phyloP scores from a whole-genome alignment of 1,139 yeast species.

The Sporopachydermia cereana region DNA sequence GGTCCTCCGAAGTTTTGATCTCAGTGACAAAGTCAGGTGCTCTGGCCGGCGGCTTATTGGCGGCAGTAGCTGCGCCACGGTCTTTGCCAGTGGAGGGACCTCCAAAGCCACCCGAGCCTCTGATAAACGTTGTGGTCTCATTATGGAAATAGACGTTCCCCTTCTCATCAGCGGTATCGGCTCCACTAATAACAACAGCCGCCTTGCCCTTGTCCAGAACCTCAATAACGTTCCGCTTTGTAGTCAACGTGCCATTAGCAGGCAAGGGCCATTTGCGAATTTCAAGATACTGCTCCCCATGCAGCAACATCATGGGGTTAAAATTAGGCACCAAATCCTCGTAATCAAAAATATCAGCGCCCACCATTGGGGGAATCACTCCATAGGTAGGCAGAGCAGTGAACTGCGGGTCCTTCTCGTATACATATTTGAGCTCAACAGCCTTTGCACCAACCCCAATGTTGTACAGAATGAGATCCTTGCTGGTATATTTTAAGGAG shows the following conservation, averaged over 20 bases:
- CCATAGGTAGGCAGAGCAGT: constrained; percentile 91
- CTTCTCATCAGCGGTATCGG: constrained; percentile 58
- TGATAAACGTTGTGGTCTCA: constrained; percentile 76
- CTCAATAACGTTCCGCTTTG: constrained; percentile 57
- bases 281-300: constrained; percentile 91
- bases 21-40: constrained; percentile 58
- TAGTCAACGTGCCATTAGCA: constrained; percentile 44
- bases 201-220: constrained; percentile 83
- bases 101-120: constrained; percentile 56
- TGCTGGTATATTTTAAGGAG: constrained; percentile 41
- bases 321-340: constrained; percentile 60
- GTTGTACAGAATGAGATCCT: constrained; percentile 76
- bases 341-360: constrained; percentile 37
- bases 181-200: constrained; percentile 69
- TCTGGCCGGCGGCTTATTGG: constrained; percentile 52
- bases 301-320: constrained; percentile 80
- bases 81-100: constrained; percentile 44
- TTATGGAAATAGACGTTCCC: constrained; percentile 67
- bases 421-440: constrained; percentile 64
- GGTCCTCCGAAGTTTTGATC: constrained; percentile 54
- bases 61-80: constrained; percentile 47
- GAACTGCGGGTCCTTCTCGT: constrained; percentile 69
- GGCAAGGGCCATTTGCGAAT: constrained; percentile 74
- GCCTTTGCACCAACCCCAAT: constrained; percentile 81
- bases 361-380: constrained; percentile 63